These are phyloP conservation scores for Malassezia arunalokei DNA, from an alignment of 1,284 basidiomycete species.

Conservation along the genomic window DNA sequence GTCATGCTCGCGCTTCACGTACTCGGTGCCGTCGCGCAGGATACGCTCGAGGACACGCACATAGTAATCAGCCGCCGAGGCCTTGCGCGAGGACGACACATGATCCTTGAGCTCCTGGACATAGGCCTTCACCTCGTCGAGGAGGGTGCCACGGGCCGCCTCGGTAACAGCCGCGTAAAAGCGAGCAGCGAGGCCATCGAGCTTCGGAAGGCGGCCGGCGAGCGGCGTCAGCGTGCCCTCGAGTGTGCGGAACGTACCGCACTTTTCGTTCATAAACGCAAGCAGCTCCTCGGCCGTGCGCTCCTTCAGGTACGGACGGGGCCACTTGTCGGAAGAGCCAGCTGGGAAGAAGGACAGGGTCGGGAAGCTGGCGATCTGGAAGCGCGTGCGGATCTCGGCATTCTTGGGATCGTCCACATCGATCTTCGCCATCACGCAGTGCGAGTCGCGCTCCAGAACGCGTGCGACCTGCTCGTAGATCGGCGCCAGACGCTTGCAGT, in stretches of 20 bases:
- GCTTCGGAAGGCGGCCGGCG: slow-evolving; percentile 67
- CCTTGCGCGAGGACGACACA: slow-evolving; percentile 18
- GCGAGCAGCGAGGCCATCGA: slow-evolving; percentile 65
- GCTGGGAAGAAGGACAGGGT: slow-evolving; percentile 82
- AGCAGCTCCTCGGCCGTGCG: slow-evolving; percentile 60
- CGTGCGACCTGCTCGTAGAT: slow-evolving; percentile 71
- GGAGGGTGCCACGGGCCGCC: slow-evolving; percentile 50
- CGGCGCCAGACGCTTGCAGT: slow-evolving; percentile 74
- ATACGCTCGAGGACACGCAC: slow-evolving; percentile 76
- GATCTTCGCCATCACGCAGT: slow-evolving; percentile 78
- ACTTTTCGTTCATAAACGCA: slow-evolving; percentile 64
- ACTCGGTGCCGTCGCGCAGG: slow-evolving; percentile 57
- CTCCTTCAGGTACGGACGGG: slow-evolving; percentile 58
- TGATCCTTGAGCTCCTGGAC: slow-evolving; percentile 36
- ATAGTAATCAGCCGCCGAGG: slow-evolving; percentile 63
- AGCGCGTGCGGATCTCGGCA: slow-evolving; percentile 60
- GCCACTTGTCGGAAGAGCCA: slow-evolving; percentile 51
- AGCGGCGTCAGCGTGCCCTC: slow-evolving; percentile 67
- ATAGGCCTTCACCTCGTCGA: slow-evolving; percentile 53
- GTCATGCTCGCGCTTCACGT: slow-evolving; percentile 72
- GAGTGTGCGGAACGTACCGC: slow-evolving; percentile 68
- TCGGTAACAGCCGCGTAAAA: slow-evolving; percentile 58
- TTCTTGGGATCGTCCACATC: slow-evolving; percentile 76
- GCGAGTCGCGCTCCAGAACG: slow-evolving; percentile 65
- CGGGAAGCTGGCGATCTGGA: slow-evolving; percentile 63